Evolutionary conservation across 768 basidiomycete genomes (phyloP).

Genomic region (Sporobolomyces roseus): DNA sequence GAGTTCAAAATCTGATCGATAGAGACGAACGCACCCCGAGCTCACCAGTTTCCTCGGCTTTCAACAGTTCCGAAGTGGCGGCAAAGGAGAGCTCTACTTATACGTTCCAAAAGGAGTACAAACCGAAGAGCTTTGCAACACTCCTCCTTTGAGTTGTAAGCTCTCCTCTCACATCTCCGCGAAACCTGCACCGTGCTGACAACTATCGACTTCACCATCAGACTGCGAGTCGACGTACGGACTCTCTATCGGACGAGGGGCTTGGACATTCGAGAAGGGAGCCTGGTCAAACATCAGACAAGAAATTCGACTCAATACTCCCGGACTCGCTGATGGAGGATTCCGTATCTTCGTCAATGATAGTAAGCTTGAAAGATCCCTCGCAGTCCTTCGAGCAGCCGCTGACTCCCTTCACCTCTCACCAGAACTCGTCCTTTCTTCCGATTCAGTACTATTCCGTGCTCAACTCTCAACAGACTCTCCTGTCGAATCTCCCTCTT

Average conservation of each 20-base stretch:
- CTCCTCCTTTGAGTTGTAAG: slow-evolving; percentile 13
- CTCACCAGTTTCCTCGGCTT: not conserved
- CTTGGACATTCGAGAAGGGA: slow-evolving; percentile 63
- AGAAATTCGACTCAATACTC: slow-evolving; percentile 69
- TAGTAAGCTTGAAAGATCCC: too few species aligned
- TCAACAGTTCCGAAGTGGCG: slow-evolving; percentile 35
- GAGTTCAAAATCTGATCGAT: not conserved
- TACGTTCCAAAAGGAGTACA: slow-evolving; percentile 39
- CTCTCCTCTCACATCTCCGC: not conserved
- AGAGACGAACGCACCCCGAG: not conserved
- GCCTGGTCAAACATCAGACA: slow-evolving; percentile 64
- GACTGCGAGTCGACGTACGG: slow-evolving; percentile 42
- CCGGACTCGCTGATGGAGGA: slow-evolving; percentile 62
- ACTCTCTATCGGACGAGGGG: slow-evolving; percentile 61
- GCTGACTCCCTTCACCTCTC: not conserved
- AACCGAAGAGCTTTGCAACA: slow-evolving; percentile 29
- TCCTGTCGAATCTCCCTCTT: not conserved
- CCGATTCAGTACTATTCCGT: slow-evolving; percentile 35
- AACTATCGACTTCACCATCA: not conserved
- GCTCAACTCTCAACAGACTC: too few species aligned
- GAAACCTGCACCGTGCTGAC: not conserved
- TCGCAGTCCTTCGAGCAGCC: not conserved
- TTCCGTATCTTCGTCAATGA: slow-evolving; percentile 27
- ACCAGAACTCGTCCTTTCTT: slow-evolving; percentile 35
- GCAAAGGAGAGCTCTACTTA: slow-evolving; percentile 44